Evolutionary conservation across 495 filamentous ascomycete species (phyloP), one percentile per base, ranked within the genome.

Genomic region (Penicillium diatomitis): DNA sequence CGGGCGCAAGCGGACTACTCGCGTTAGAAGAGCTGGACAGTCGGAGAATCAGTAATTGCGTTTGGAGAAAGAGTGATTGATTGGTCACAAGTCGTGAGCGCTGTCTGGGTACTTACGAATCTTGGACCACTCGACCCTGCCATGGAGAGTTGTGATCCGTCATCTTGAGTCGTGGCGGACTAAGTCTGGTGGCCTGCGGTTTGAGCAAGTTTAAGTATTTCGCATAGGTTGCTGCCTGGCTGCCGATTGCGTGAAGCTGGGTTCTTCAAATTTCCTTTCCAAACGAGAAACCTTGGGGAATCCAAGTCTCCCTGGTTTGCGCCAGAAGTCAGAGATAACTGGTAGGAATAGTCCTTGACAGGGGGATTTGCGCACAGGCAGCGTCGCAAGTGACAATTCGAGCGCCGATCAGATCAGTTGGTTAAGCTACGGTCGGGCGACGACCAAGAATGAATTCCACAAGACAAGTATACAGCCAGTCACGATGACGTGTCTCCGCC

Each of bases 1-100:
- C 47, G 30, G 68, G 62, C 0, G 67, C 62, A 27, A 64, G 46
- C n/a, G 67, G 66, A 46, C 61, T 70, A 41, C 52, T 56, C 34
- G 55, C 44, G 49, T 48, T 60, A 28, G 53, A 58, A n/a, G 58
- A 47, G 40, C 45, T 57, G 37, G 44, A 44, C 30, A n/a, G 9
- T 10, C 42, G 42, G 43, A 33, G 8, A 29, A 32, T 20, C 20
- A 20, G 20, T 20, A 20, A 20, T 20, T 20, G 20, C 20, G 20
- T 20, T 20, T 20, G 41, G 42, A n/a, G 27, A 1, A 37, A 6
- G 8, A 33, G 32, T 11, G 32, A 47, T n/a, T 36, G 9, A 8
- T 27, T 7, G 31, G 10, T 4, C 9, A 29, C 12, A 20, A 32
- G 29, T 6, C 12, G 9, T 29, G 20, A 20, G 20, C 20, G 20